phyloP scores from a whole-genome alignment of 2,329 filamentous ascomycete genomes.

The Tolypocladium endophyticum region DNA sequence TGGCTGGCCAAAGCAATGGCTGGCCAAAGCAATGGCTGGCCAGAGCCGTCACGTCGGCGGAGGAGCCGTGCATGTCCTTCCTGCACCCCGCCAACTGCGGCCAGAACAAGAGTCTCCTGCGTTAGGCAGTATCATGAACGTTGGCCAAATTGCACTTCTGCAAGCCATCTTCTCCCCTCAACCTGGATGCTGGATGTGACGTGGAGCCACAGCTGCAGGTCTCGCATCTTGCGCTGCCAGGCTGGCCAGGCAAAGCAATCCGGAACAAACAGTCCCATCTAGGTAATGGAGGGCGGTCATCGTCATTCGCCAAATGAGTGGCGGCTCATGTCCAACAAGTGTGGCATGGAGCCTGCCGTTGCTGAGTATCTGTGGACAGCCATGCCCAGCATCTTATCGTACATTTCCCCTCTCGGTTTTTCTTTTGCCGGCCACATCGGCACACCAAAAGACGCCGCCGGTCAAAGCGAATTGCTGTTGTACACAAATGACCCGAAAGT shows the following conservation, averaged over 20 bases:
- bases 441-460: not conserved
- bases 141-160: not conserved
- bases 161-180: not conserved
- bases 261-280: not conserved
- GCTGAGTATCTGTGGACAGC: not conserved
- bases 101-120: not conserved
- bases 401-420: not conserved
- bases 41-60: not conserved
- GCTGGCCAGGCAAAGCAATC: not conserved
- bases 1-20: not conserved
- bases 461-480: not conserved
- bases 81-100: not conserved
- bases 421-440: not conserved
- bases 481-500: not conserved
- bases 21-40: not conserved
- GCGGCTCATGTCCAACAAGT: not conserved
- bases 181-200: not conserved
- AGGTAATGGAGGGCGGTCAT: not conserved
- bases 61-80: not conserved
- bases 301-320: not conserved
- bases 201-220: not conserved
- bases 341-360: not conserved
- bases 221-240: not conserved
- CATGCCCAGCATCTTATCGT: not conserved
- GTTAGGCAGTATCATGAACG: not conserved